Conservation (phyloP, 1,139 yeast genomes). For the Candida sp. region DNA sequence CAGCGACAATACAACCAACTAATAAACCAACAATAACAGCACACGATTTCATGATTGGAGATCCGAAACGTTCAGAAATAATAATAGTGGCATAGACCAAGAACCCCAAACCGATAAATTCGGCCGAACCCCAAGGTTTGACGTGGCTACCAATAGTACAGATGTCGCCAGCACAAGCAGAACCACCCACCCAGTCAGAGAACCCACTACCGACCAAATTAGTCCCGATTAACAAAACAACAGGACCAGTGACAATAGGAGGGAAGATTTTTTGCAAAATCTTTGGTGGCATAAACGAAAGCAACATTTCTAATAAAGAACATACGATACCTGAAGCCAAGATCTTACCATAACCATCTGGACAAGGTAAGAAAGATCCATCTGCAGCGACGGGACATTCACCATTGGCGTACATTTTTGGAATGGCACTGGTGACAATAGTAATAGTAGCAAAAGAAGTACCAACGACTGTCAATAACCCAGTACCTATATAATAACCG, state of each 20-base stretch:
- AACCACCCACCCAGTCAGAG: slow-evolving; percentile 85
- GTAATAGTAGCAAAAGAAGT: slow-evolving; percentile 86
- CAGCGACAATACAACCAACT: slow-evolving; percentile 89
- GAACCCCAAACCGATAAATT: slow-evolving; percentile 83
- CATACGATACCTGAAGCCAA: slow-evolving; percentile 78
- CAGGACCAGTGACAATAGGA: slow-evolving; percentile 90
- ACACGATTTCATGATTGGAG: slow-evolving; percentile 94
- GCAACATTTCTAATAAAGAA: slow-evolving; percentile 64
- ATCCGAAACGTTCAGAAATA: slow-evolving; percentile 79
- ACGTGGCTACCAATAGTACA: slow-evolving; percentile 15
- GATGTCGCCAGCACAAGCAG: slow-evolving; percentile 54
- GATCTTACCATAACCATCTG: slow-evolving; percentile 86
- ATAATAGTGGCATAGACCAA: slow-evolving; percentile 72
- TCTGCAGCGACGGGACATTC: slow-evolving; percentile 57
- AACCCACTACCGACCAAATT: slow-evolving; percentile 67
- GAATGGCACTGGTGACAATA: slow-evolving; percentile 70
- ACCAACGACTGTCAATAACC: slow-evolving; percentile 84
- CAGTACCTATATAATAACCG: slow-evolving; percentile 79
- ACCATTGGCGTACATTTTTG: slow-evolving; percentile 76
- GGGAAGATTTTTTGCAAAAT: slow-evolving; percentile 74
- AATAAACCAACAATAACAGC: slow-evolving; percentile 82
- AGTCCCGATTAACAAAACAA: slow-evolving; percentile 78
- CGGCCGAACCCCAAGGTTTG: slow-evolving; percentile 80
- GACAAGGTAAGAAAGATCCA: slow-evolving; percentile 74
- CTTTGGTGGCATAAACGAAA: slow-evolving; percentile 76